Evolutionary conservation across 225 moss, liverwort and hornwort genomes (phyloP), one percentile per base, ranked within the genome.

Genomic region (Physcomitrium patens): DNA sequence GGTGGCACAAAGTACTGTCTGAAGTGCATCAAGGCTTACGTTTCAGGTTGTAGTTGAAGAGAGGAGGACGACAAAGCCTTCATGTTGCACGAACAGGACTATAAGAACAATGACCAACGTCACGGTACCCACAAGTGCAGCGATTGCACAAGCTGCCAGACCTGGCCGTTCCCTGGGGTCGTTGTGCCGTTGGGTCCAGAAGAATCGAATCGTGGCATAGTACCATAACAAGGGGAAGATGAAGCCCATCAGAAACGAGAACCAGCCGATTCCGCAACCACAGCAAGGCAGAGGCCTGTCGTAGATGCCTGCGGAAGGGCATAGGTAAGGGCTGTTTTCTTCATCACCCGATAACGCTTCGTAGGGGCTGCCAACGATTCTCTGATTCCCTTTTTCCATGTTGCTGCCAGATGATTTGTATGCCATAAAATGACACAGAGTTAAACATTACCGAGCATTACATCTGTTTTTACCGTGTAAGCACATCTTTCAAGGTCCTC

Each of bases 251-350:
- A 95, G 77, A 72, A 99, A 93, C 55, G 78, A 95, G 79, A 88
- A 95, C 97, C 94, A 99, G 80, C 97, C 94, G 26, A 99, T 74
- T 67, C 94, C 97, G 69, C 97, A 99, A 50, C 97, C 97, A 68
- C 89, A 93, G 72, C 91, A 95, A 63, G 90, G 94, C 28, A 95
- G 91, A 47, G 90, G 97, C 12, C 85, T 87, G 75, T 99, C 97
- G 77, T 91, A 99, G 45, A 91, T 76, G 61, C 86, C 85, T 26
- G 87, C 83, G 8, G 51, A 85, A 3, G 72, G 76, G 53, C 77
- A 72, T 3, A 67, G 70, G 5, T 72, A 79, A 48, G 68, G 20
- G 60, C 74, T 77, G 42, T 83, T 73, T 12, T 84, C 85, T 49
- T 70, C 81, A 17, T 69, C 19, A 42, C 65, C 57, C 62, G 93